A percentile compares a stretch with the other conserved stretches of the same genome.
Evolutionary conservation across 2,329 filamentous ascomycete species (phyloP).

Genomic region (Epichloe sylvatica): DNA sequence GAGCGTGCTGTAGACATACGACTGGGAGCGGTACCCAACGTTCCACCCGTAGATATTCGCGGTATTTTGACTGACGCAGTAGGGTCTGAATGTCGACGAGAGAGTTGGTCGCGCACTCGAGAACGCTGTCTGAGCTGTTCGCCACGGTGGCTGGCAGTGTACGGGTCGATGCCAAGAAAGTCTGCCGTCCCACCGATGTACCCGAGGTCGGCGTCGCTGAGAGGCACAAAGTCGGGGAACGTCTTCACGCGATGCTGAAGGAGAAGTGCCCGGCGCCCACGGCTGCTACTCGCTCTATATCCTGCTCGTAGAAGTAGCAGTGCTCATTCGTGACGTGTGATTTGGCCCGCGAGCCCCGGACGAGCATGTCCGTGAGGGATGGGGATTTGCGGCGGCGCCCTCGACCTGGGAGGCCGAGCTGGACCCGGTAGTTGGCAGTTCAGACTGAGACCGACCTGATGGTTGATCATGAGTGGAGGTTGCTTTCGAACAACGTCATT

Average conservation of each 20-base stretch:
- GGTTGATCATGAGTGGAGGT: neutral
- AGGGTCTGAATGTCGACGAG: slow-evolving; percentile 31
- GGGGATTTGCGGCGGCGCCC: slow-evolving; percentile 29
- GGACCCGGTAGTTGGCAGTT: slow-evolving; percentile 10
- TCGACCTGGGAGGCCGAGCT: slow-evolving; percentile 33
- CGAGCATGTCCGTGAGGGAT: slow-evolving; percentile 28
- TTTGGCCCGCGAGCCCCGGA: slow-evolving; percentile 13
- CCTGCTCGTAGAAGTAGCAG: slow-evolving; percentile 43
- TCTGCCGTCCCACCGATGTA: no score
- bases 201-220: no score
- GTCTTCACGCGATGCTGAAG: no score
- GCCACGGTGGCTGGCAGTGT: neutral
- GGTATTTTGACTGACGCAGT: slow-evolving; percentile 36
- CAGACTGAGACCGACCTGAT: no score
- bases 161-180: no score
- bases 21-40: slow-evolving; percentile 41
- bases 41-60: slow-evolving; percentile 39
- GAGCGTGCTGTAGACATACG: slow-evolving; percentile 45
- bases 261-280: slow-evolving; percentile 35
- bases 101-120: slow-evolving; percentile 32
- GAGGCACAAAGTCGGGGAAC: no score
- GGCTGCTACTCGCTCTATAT: slow-evolving; percentile 37
- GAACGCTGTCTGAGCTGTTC: slow-evolving; percentile 25
- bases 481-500: no score
- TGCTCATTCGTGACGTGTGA: slow-evolving; percentile 31